Evolutionary conservation across 176 grass and related monocot species (phyloP), one percentile per base, ranked within the genome.

Genomic region (Carex scoparia): DNA sequence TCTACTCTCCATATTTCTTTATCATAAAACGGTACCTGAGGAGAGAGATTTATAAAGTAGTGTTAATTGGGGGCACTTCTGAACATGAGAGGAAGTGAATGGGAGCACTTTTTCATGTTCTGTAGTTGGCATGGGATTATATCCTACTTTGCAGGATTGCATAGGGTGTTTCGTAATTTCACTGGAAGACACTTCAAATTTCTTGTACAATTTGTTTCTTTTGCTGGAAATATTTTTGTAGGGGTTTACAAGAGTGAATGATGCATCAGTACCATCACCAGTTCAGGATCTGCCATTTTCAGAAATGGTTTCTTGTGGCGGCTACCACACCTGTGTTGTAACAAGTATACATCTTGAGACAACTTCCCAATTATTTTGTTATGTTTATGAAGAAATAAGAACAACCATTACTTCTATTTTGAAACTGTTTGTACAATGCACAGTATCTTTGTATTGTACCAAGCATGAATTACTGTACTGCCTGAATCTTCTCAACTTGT

Each of bases 241-340:
- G 93, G 89, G 89, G 46, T 91, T 98, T 87, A 88, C 92, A 88
- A 85, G 84, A 91, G 80, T 87, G 86, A 91, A 89, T 84, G 87
- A 90, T 90, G 89, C 70, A 65, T 87, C 72, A 38, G 88, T 65
- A 88, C 95, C 91, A 91, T 87, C 61, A 83, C 68, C 80, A 85
- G 85, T 98, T 83, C 81, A 87, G 69, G 93, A 95, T 44, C 42
- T 98, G 83, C 89, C 90, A 18, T 92, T 92, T 90, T 92, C 89
- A 0, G 67, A 91, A 81, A 90, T 84, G 87, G 93, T 98, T 92
- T 85, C 95, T 84, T 98, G 95, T 90, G 95, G 93, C 77, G 93
- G 95, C 81, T 98, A 98, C 79, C 93, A 95, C 87, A 98, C 93
- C 64, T 98, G 91, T 78, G 91, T 88, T 66, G 40, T 95, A 76